Percentiles rank a stretch among this genome's conserved stretches.
These are phyloP conservation scores for Dimargaris xerosporica DNA, from an alignment of 192 early-diverging fungal genomes.

Conservation along the genomic window DNA sequence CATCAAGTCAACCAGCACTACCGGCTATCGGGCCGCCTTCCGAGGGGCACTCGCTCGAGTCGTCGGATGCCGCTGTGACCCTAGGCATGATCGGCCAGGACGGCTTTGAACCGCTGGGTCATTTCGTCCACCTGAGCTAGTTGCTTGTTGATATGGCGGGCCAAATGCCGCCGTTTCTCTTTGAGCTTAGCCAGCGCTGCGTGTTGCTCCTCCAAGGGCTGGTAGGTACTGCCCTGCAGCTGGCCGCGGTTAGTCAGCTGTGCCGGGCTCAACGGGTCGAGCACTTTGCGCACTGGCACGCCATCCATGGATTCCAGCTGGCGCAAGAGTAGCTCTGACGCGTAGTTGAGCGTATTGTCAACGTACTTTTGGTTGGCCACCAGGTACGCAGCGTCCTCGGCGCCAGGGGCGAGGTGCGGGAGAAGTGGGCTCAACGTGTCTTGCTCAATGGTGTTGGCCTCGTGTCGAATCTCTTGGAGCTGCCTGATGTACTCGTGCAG, in stretches of 20 bases:
- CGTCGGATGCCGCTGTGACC: too few relatives aligned
- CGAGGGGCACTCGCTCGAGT: too few relatives aligned
- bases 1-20: too few relatives aligned
- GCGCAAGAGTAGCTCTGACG: slow-evolving; percentile 4
- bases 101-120: neutral
- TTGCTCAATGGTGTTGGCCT: neutral
- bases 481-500: neutral
- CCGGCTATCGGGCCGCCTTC: too few relatives aligned
- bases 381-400: neutral
- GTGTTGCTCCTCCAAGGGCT: neutral
- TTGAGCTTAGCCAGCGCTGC: slow-evolving; percentile 1
- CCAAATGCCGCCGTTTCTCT: neutral
- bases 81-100: too few relatives aligned
- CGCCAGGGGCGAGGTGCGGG: neutral
- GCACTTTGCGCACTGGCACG: slow-evolving; percentile 1
- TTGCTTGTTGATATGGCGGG: slow-evolving; percentile 2
- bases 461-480: neutral
- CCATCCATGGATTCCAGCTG: slow-evolving; percentile 6
- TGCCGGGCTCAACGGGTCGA: neutral
- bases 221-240: neutral
- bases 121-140: slow-evolving; percentile 3
- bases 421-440: neutral
- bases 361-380: neutral
- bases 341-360: neutral
- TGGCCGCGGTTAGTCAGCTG: neutral